These are phyloP conservation scores for Diutina rugosa DNA, from an alignment of 1,139 yeast species.

Conservation along the genomic window DNA sequence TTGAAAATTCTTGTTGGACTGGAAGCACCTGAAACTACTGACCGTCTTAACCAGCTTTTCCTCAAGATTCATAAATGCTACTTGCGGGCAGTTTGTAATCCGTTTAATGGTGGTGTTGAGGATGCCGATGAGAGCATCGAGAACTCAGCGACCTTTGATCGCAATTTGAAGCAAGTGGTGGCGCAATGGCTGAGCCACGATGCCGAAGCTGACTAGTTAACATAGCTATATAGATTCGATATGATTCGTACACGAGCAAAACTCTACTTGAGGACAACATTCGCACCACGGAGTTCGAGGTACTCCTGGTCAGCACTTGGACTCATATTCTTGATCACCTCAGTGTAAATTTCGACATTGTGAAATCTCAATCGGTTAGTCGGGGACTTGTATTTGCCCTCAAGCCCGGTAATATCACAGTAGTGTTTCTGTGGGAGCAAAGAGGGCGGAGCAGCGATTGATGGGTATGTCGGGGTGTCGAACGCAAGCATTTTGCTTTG, in stretches of 20 bases:
- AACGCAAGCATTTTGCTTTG: slow-evolving; percentile 27
- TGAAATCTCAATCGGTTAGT: slow-evolving; percentile 67
- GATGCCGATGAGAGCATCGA: slow-evolving; percentile 11
- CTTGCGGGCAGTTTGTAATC: slow-evolving; percentile 40
- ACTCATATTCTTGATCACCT: slow-evolving; percentile 65
- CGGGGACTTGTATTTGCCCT: slow-evolving; percentile 66
- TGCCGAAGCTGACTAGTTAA: background rate
- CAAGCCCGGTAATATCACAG: slow-evolving; percentile 90
- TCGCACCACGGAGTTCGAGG: slow-evolving; percentile 76
- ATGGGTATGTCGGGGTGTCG: slow-evolving; percentile 45
- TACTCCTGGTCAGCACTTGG: slow-evolving; percentile 94
- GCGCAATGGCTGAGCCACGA: background rate
- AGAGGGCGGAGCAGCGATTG: slow-evolving; percentile 81
- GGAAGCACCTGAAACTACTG: slow-evolving; percentile 5
- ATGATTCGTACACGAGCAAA: background rate
- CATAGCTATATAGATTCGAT: background rate
- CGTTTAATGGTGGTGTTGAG: slow-evolving; percentile 27
- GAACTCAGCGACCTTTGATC: background rate
- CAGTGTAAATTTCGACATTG: slow-evolving; percentile 73
- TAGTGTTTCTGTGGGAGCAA: slow-evolving; percentile 69
- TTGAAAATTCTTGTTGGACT: slow-evolving; percentile 45
- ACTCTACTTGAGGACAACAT: slow-evolving; percentile 56
- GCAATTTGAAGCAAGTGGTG: background rate
- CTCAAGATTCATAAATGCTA: slow-evolving; percentile 34
- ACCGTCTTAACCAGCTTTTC: slow-evolving; percentile 18